phyloP scores from a whole-genome alignment of 1,284 basidiomycete genomes.

The Cutaneotrichosporon spelunceum region DNA sequence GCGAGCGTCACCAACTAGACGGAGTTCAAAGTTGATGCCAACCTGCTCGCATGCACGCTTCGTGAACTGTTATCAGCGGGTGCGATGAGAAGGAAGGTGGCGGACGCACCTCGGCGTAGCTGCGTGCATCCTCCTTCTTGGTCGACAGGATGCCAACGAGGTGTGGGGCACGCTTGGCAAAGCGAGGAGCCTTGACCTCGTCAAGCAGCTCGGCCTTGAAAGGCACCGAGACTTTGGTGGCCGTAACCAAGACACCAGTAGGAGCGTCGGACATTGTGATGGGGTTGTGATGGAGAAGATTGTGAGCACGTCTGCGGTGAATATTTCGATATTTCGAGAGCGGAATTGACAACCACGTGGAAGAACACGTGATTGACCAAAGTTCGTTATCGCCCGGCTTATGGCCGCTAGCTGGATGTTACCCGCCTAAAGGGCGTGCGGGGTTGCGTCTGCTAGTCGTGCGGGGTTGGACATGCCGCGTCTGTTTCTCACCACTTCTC shows the following conservation, averaged over 20 bases:
- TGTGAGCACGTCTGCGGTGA: neutral
- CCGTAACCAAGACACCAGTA: conserved; percentile 48
- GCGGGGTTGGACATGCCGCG: neutral
- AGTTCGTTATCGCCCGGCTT: neutral
- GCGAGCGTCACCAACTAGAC: conserved; percentile 60
- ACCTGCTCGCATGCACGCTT: conserved; percentile 83
- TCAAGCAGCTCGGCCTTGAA: conserved; percentile 50
- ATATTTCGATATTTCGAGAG: neutral
- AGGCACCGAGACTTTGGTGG: conserved; percentile 49
- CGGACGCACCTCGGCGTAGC: conserved; percentile 68
- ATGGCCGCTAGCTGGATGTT: neutral
- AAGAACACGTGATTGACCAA: neutral
- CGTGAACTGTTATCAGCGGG: conserved; percentile 61
- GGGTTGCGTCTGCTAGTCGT: neutral
- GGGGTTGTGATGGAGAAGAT: conserved; percentile 1
- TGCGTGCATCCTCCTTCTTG: conserved; percentile 76
- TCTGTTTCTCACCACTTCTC: neutral
- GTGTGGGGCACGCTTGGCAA: conserved; percentile 57
- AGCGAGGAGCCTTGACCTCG: conserved; percentile 34
- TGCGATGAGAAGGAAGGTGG: neutral
- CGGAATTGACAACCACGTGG: conserved; percentile 1
- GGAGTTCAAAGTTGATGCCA: conserved; percentile 81
- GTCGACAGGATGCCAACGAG: conserved; percentile 92
- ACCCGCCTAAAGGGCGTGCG: neutral
- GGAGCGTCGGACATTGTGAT: conserved; percentile 20